Conservation (phyloP, 2,329 filamentous ascomycete species). For the Rachicladosporium sp. region DNA sequence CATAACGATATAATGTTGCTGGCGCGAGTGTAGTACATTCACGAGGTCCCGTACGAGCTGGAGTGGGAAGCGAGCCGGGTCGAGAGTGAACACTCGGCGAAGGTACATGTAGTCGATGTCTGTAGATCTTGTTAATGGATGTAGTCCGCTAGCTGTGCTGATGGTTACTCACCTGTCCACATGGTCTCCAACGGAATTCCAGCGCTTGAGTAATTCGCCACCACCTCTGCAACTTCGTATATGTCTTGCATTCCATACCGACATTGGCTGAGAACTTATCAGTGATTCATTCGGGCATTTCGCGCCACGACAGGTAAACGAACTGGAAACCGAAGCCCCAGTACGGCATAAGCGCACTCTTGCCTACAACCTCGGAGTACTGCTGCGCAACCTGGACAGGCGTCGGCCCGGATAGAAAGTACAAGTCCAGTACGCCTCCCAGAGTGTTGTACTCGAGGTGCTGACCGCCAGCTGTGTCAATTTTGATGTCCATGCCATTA, state of each 20-base stretch:
- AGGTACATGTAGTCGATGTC: constrained; percentile 26
- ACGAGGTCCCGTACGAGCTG: constrained; percentile 45
- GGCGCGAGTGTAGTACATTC: constrained; percentile 38
- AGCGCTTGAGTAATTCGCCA: constrained; percentile 53
- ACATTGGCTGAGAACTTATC: constrained; percentile 10
- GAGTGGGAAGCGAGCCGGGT: constrained; percentile 51
- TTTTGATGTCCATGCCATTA: constrained; percentile 64
- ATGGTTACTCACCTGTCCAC: constrained; percentile 45
- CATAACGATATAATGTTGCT: constrained; percentile 45
- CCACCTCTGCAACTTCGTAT: constrained; percentile 49
- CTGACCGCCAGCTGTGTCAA: constrained; percentile 51
- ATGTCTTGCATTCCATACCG: constrained; percentile 40
- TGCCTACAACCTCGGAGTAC: constrained; percentile 38
- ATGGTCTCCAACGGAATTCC: constrained; percentile 59
- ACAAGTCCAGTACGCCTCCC: constrained; percentile 60
- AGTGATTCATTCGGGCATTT: background rate
- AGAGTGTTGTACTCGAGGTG: constrained; percentile 71
- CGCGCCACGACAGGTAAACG: background rate
- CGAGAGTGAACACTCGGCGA: constrained; percentile 51
- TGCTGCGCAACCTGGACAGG: constrained; percentile 37
- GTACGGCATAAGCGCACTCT: constrained; percentile 39
- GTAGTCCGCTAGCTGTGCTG: background rate
- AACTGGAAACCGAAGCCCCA: constrained; percentile 40
- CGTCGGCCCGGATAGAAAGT: constrained; percentile 38
- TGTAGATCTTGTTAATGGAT: background rate